These are phyloP conservation scores for Picea engelmannii DNA, from an alignment of 83 land plant species.

Conservation along the genomic window DNA sequence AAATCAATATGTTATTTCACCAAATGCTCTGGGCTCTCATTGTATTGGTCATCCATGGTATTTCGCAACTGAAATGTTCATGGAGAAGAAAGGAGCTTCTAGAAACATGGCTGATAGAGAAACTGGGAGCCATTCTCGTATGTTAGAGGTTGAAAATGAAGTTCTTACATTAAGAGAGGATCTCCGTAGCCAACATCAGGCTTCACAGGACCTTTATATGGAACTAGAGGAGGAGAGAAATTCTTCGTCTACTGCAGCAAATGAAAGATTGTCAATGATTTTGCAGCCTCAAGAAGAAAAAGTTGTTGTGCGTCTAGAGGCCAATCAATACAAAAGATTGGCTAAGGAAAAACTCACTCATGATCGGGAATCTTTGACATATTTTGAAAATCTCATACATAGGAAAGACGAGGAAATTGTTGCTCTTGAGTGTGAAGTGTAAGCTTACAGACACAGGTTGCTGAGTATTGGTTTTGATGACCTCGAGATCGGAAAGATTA, in stretches of 20 bases:
- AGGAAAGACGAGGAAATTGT: constrained; percentile 60
- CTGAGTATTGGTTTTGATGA: too few relatives aligned
- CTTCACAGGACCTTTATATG: constrained; percentile 38
- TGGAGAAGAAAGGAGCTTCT: constrained; percentile 1
- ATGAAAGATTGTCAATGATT: too few relatives aligned
- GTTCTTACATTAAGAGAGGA: constrained; percentile 40
- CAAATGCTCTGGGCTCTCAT: too few relatives aligned
- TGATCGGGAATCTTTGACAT: too few relatives aligned
- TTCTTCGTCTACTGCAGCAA: constrained; percentile 57
- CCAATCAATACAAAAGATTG: too few relatives aligned
- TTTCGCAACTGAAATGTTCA: constrained; percentile 3
- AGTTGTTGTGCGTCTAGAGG: too few relatives aligned
- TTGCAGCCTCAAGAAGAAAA: too few relatives aligned
- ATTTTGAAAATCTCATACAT: constrained; percentile 46
- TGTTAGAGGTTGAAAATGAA: constrained; percentile 19
- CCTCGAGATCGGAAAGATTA: too few relatives aligned
- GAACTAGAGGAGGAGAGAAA: constrained; percentile 72
- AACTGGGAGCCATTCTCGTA: neutral
- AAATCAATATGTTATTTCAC: too few relatives aligned
- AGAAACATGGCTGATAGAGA: neutral
- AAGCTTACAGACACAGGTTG: too few relatives aligned
- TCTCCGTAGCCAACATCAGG: constrained; percentile 34
- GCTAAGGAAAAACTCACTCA: too few relatives aligned
- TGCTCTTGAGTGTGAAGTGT: constrained; percentile 50
- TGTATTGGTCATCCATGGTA: too few relatives aligned